These are phyloP conservation scores for Santalum album DNA, from an alignment of 164 flowering plant species.

Conservation along the genomic window DNA sequence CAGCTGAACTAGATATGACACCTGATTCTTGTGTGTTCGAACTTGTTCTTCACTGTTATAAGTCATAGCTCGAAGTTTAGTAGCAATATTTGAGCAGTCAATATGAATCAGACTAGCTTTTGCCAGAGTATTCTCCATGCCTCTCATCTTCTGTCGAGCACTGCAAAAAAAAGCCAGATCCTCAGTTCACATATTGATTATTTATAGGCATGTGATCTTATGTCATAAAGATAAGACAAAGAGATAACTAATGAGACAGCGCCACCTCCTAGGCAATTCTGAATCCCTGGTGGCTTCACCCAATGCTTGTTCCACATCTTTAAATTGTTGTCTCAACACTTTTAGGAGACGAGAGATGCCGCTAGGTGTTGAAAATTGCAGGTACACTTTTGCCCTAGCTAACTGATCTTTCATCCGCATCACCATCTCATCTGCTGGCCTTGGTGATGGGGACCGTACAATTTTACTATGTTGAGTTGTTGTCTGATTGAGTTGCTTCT, in stretches of 20 bases:
- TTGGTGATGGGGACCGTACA: conserved; percentile 15
- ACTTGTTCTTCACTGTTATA: conserved; percentile 69
- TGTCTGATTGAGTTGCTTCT: conserved; percentile 24
- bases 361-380: conserved; percentile 53
- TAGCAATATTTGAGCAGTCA: conserved; percentile 63
- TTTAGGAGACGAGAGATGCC: conserved; percentile 67
- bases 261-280: conserved; percentile 66
- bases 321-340: conserved; percentile 65
- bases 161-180: conserved; percentile 36
- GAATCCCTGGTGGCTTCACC: conserved; percentile 75
- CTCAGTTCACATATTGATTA: conserved; percentile 8
- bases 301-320: conserved; percentile 62
- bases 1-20: conserved; percentile 54
- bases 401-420: conserved; percentile 78
- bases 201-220: too few relatives aligned
- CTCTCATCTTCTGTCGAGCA: conserved; percentile 60
- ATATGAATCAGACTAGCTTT: conserved; percentile 58
- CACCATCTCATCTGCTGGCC: conserved; percentile 50
- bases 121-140: conserved; percentile 60
- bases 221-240: too few relatives aligned
- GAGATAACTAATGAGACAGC: background rate
- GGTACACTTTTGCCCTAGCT: conserved; percentile 70
- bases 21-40: conserved; percentile 51
- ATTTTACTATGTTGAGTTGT: conserved; percentile 15
- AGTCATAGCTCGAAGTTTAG: conserved; percentile 79